Conservation (phyloP, 805 yeast species). For the Kluyveromyces siamensis region DNA sequence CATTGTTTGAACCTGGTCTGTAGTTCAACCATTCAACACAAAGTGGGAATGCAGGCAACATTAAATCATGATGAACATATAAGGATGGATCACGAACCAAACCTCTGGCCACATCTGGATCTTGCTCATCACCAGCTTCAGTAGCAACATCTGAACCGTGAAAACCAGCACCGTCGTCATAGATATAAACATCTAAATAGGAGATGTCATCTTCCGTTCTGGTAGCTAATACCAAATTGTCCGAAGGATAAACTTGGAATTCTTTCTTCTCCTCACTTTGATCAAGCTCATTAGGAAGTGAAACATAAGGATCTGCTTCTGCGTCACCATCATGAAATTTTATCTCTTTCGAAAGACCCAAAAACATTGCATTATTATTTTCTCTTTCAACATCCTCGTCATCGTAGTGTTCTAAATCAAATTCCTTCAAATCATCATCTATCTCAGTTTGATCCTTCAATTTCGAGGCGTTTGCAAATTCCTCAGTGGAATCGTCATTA, state of each 20-base stretch:
- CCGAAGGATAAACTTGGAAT: conserved; percentile 79
- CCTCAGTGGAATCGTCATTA: conserved; percentile 15
- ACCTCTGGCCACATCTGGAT: conserved; percentile 70
- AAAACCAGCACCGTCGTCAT: conserved; percentile 88
- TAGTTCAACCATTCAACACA: conserved; percentile 93
- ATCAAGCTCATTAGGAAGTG: conserved; percentile 44
- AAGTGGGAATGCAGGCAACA: conserved; percentile 95
- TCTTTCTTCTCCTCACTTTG: conserved; percentile 71
- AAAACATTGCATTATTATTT: conserved; percentile 55
- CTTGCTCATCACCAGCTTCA: conserved; percentile 52
- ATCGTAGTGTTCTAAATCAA: conserved; percentile 78
- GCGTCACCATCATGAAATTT: conserved; percentile 44
- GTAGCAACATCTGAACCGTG: conserved; percentile 59
- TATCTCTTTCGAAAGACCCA: conserved; percentile 59
- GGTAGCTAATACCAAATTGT: conserved; percentile 80
- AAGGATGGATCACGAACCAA: conserved; percentile 62
- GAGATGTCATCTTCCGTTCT: conserved; percentile 95
- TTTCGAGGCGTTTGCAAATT: background rate
- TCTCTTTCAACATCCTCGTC: conserved; percentile 52
- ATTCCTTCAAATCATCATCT: conserved; percentile 84
- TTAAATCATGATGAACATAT: conserved; percentile 92
- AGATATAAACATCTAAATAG: conserved; percentile 84
- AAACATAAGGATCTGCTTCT: conserved; percentile 35
- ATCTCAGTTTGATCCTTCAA: conserved; percentile 47
- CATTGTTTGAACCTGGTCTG: conserved; percentile 45